A percentile compares a stretch with the other conserved stretches of the same genome.
Evolutionary conservation across 768 basidiomycete genomes (phyloP).

Genomic region (Lactarius sp.): DNA sequence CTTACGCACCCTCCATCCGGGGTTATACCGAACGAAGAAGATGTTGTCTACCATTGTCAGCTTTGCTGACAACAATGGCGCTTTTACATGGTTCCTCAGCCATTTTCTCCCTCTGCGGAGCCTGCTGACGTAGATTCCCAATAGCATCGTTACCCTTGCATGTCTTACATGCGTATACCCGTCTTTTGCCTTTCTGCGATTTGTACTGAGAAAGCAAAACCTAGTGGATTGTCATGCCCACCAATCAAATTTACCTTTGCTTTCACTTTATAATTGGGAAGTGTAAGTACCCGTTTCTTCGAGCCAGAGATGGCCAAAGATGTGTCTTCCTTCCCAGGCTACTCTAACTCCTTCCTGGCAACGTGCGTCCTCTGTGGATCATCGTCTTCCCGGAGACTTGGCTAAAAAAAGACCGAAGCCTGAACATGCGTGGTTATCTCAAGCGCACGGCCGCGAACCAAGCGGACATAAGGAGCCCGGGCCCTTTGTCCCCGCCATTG

Average conservation of each 20-base stretch:
- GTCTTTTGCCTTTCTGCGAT: neutral
- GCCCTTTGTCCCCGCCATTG: too few species aligned
- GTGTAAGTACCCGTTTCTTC: slow-evolving; percentile 2
- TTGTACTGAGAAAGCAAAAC: neutral
- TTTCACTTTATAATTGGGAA: slow-evolving; percentile 22
- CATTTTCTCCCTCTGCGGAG: neutral
- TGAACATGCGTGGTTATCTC: slow-evolving; percentile 23
- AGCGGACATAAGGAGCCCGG: neutral
- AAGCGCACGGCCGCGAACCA: neutral
- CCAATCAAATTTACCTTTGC: slow-evolving; percentile 11
- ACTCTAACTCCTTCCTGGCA: slow-evolving; percentile 21
- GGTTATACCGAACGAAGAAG: slow-evolving; percentile 5
- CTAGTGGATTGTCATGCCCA: slow-evolving; percentile 17
- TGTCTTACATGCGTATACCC: slow-evolving; percentile 10
- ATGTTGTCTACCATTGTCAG: slow-evolving; percentile 17
- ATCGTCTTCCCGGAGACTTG: neutral
- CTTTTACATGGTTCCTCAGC: slow-evolving; percentile 15
- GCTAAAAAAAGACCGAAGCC: neutral
- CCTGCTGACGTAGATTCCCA: neutral
- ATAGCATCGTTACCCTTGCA: slow-evolving; percentile 14
- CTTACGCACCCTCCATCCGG: slow-evolving; percentile 18
- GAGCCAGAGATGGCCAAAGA: too few species aligned
- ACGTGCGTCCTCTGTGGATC: slow-evolving; percentile 4
- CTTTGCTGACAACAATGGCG: slow-evolving; percentile 18
- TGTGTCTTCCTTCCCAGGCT: neutral